Evolutionary conservation across 352 stramenopile genomes (phyloP), one percentile per base, ranked within the genome.

Genomic region (Globisporangium carolinianum): DNA sequence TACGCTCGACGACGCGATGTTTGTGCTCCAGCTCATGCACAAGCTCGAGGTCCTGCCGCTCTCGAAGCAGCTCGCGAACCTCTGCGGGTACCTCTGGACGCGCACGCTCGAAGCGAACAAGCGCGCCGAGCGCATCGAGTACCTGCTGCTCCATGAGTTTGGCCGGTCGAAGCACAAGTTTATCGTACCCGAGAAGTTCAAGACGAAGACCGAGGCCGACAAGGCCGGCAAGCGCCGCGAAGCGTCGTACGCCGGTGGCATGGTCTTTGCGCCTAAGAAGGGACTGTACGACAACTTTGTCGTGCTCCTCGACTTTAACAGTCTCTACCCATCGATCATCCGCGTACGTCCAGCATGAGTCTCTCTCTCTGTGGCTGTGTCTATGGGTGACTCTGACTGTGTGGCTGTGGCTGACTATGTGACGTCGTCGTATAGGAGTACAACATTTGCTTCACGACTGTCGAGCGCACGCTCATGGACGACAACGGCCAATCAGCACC

Each of bases 241-340:
- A 57, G 90, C 96, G 6, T 97, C 95, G n/a, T 99, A 99, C 71
- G 89, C 88, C 24, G 97, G 97, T 73, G 98, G 98, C 69, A 94
- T 99, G 69, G 97, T 99, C 39, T 94, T 99, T 67, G 97, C 99
- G 48, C 98, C 98, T 3, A 99, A 99, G 80, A 98, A 98, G 66
- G 97, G 97, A 36, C 77, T 99, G 1, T 99, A 99, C 76, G 98
- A 99, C 80, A 98, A 98, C 53, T 99, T 98, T 71, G 98, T 99
- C 58, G 86, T 99, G 53, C 75, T 99, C 49, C 72, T 99, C 45
- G 98, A 99, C 89, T 99, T 99, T 77, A 99, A 99, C 83, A 98
- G 92, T 85, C 83, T 99, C 62, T 99, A 99, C 73, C 98, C 98
- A 15, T 99, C 94, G 24, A 98, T 99, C 65, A 99, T 99, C 61